Conservation (phyloP, 1,284 basidiomycete species). For the Schizopora paradoxa region DNA sequence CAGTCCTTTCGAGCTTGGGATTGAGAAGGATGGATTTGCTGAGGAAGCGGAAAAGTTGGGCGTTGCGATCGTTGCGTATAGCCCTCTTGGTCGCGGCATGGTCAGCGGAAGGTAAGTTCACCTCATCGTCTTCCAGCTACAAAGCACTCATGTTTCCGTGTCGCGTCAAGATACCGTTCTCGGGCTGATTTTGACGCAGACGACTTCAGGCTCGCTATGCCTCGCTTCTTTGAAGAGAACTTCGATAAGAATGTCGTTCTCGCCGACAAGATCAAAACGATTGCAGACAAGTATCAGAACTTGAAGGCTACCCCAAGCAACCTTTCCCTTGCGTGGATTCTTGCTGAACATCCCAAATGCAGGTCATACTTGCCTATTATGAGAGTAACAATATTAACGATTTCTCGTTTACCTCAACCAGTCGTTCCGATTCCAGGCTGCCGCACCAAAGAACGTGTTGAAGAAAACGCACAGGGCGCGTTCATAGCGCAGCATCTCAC, state of each 20-base stretch:
- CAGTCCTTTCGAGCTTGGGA: conserved; percentile 35
- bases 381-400: not conserved
- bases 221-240: conserved; percentile 34
- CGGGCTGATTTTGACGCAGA: conserved; percentile 32
- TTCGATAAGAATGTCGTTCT: conserved; percentile 34
- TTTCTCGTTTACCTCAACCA: conserved; percentile 11
- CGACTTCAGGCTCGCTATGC: conserved; percentile 29
- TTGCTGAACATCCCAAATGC: conserved; percentile 26
- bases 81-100: conserved; percentile 34
- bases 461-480: conserved; percentile 16
- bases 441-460: not conserved
- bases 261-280: conserved; percentile 27
- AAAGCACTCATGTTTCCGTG: not conserved
- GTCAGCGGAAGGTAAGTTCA: conserved; percentile 30
- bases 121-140: not conserved
- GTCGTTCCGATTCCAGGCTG: conserved; percentile 4
- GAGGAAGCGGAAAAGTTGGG: conserved; percentile 31
- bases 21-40: conserved; percentile 32
- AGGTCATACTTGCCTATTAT: conserved; percentile 17
- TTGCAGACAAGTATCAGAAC: conserved; percentile 28
- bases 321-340: conserved; percentile 36
- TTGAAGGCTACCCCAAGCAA: conserved; percentile 31
- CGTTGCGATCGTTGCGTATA: conserved; percentile 36
- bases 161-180: conserved; percentile 20
- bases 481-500: conserved; percentile 25